A percentile compares a stretch with the other conserved stretches of the same genome.
These are phyloP conservation scores for Hypoxylon trugodes DNA, from an alignment of 495 filamentous ascomycete genomes.

Conservation along the genomic window DNA sequence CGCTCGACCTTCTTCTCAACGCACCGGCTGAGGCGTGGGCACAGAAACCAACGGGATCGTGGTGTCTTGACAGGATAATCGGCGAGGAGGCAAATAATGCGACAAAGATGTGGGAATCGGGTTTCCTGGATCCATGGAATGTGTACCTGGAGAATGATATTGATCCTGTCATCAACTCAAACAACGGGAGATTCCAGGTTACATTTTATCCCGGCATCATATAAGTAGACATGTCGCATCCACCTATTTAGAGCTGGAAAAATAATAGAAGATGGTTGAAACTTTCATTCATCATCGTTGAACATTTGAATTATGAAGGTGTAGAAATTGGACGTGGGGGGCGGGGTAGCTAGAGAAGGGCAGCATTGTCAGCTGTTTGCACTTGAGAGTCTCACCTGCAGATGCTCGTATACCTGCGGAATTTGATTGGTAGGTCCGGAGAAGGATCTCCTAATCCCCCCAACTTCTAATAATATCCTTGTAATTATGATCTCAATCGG, in stretches of 20 bases:
- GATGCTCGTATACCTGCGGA: too few species aligned
- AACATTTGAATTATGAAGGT: too few species aligned
- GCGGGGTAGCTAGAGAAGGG: too few species aligned
- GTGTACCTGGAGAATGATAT: slow-evolving; percentile 26
- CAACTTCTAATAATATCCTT: slow-evolving; percentile 3
- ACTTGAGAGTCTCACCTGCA: too few species aligned
- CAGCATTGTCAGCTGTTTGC: too few species aligned
- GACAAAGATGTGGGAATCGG: slow-evolving; percentile 19
- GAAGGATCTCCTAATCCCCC: neutral
- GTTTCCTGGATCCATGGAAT: slow-evolving; percentile 21
- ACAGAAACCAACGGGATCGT: slow-evolving; percentile 28
- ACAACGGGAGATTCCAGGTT: slow-evolving; percentile 32
- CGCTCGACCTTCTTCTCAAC: slow-evolving; percentile 16
- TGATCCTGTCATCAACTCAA: slow-evolving; percentile 31
- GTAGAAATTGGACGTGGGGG: too few species aligned
- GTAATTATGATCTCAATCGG: slow-evolving; percentile 11
- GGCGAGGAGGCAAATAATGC: slow-evolving; percentile 23
- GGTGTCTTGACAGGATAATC: slow-evolving; percentile 34
- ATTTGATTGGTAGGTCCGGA: neutral
- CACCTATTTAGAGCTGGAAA: too few species aligned
- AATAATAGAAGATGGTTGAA: too few species aligned
- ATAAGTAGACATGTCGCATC: too few species aligned
- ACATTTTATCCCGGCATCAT: slow-evolving; percentile 25
- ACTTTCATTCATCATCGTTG: too few species aligned
- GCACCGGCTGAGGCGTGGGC: slow-evolving; percentile 15